Conservation (phyloP, 2,329 filamentous ascomycete genomes). For the Sporothrix luriei region DNA sequence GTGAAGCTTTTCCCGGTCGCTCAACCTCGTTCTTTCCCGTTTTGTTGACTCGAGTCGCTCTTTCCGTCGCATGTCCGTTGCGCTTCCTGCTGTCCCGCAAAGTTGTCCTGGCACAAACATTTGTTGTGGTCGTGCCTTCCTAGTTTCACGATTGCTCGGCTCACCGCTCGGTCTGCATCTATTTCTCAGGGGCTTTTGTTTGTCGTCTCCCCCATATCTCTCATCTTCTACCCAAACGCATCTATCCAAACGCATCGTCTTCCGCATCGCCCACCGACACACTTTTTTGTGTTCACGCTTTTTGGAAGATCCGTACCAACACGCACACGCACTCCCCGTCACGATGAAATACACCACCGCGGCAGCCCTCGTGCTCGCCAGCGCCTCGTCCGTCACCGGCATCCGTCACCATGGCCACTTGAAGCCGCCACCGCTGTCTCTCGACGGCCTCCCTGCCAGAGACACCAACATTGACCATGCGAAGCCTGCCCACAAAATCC, state of each 20-base stretch:
- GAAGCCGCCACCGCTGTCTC: conserved; percentile 27
- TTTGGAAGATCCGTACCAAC: conserved; percentile 4
- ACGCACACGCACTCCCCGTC: neutral
- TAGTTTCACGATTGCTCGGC: neutral
- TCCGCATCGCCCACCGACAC: neutral
- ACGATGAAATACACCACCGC: conserved; percentile 24
- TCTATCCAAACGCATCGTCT: no score
- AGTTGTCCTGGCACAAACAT: conserved; percentile 2
- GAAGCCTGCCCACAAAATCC: conserved; percentile 12
- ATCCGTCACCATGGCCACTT: conserved; percentile 26
- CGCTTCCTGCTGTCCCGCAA: conserved; percentile 2
- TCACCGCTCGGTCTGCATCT: neutral
- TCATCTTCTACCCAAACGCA: neutral
- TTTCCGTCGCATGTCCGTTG: neutral
- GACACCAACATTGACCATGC: neutral
- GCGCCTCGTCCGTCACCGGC: conserved; percentile 20
- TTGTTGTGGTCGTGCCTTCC: conserved; percentile 23
- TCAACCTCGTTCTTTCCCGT: conserved; percentile 16
- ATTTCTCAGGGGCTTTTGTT: neutral
- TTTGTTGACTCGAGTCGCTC: neutral
- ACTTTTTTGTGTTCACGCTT: neutral
- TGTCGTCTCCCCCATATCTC: neutral
- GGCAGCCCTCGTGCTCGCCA: conserved; percentile 27
- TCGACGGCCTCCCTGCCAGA: neutral
- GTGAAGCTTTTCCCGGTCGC: neutral